These are phyloP conservation scores for Mycena kentingensis DNA, from an alignment of 768 basidiomycete species.

Conservation along the genomic window DNA sequence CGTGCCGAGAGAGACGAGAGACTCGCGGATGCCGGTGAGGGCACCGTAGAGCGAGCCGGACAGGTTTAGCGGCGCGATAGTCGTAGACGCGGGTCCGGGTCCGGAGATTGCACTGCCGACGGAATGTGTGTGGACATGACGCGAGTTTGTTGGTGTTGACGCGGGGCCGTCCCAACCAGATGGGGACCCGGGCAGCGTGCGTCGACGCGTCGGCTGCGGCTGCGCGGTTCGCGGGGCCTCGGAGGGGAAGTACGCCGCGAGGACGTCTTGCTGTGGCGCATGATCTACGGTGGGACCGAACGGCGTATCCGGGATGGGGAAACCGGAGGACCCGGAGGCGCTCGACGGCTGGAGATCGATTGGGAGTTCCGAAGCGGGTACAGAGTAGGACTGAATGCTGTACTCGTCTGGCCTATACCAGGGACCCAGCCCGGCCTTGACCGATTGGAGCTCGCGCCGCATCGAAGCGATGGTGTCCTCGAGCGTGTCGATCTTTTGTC, in stretches of 20 bases:
- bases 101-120: constrained; percentile 22
- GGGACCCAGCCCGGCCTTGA: constrained; percentile 64
- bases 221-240: constrained; percentile 13
- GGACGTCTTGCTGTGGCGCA: constrained; percentile 15
- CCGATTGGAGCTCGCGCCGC: constrained; percentile 56
- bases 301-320: constrained; percentile 36
- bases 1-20: constrained; percentile 58
- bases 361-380: constrained; percentile 27
- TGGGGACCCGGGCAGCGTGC: constrained; percentile 15
- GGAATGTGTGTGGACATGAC: constrained; percentile 8
- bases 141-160: constrained; percentile 9
- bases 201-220: constrained; percentile 7
- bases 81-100: constrained; percentile 34
- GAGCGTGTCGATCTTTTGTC: constrained; percentile 56
- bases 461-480: constrained; percentile 56
- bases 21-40: constrained; percentile 57
- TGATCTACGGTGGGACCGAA: constrained; percentile 5
- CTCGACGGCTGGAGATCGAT: constrained; percentile 24
- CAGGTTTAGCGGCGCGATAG: constrained; percentile 63
- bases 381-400: constrained; percentile 3
- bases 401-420: constrained; percentile 50
- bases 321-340: constrained; percentile 42
- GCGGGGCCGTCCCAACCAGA: constrained; percentile 23
- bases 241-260: constrained; percentile 40
- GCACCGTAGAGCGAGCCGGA: constrained; percentile 66